phyloP scores from a whole-genome alignment of 352 stramenopile species.

The Pythium guiyangense region DNA sequence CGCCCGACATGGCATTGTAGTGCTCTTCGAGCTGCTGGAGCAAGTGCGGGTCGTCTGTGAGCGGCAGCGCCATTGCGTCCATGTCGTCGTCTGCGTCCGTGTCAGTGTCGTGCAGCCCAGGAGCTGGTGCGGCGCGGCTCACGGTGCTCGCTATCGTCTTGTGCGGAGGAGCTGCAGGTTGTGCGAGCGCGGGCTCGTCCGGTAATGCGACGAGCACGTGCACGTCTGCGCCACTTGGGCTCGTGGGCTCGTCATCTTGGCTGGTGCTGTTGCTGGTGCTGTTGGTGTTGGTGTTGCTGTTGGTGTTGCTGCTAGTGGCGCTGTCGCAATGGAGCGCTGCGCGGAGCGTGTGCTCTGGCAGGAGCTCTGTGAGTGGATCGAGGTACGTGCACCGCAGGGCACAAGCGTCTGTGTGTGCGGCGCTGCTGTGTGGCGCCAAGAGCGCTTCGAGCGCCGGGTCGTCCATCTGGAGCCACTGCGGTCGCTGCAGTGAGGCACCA shows the following conservation, averaged over 20 bases:
- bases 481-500: neutral
- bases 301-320: neutral
- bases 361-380: neutral
- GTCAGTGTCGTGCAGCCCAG: neutral
- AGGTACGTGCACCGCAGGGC: neutral
- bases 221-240: neutral
- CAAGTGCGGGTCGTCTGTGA: neutral
- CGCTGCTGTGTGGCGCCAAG: neutral
- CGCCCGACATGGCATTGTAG: neutral
- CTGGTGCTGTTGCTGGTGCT: too few species aligned
- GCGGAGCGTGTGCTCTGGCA: neutral
- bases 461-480: neutral
- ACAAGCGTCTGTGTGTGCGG: neutral
- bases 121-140: neutral
- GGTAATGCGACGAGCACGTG: slow-evolving; percentile 1
- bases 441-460: slow-evolving; percentile 1
- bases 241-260: too few species aligned
- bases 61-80: neutral
- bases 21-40: neutral
- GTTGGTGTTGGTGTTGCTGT: too few species aligned
- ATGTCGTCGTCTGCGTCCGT: neutral
- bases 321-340: neutral
- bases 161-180: neutral
- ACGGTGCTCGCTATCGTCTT: too few species aligned
- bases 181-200: neutral